Percentiles rank a stretch among this genome's conserved stretches.
These are phyloP conservation scores for Anthracocystis walkeri DNA, from an alignment of 1,284 basidiomycete genomes.

Conservation along the genomic window DNA sequence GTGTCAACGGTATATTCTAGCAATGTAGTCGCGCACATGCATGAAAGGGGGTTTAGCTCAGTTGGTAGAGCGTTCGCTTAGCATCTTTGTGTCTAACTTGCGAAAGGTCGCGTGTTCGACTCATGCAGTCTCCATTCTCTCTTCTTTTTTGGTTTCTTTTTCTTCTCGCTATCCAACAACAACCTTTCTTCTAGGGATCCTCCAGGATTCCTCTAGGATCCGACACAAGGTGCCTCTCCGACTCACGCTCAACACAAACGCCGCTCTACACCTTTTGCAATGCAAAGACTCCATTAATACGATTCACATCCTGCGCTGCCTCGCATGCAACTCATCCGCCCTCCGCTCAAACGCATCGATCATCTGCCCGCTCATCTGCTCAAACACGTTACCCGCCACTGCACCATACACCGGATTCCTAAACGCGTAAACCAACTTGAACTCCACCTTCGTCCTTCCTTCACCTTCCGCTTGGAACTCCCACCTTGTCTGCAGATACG, in stretches of 20 bases:
- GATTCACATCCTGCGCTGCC: neutral
- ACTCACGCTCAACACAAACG: neutral
- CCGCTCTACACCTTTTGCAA: neutral
- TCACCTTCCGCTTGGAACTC: conserved; percentile 51
- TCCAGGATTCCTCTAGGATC: neutral
- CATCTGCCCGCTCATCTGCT: conserved; percentile 87
- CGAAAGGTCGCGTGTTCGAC: conserved; percentile 60
- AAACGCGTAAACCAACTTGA: conserved; percentile 81
- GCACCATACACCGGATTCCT: conserved; percentile 86
- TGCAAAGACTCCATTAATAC: too few relatives aligned
- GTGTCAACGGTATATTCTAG: too few relatives aligned
- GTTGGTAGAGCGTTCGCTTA: conserved; percentile 62
- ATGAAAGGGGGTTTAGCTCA: conserved; percentile 53
- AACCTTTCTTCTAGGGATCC: neutral
- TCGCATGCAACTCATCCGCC: conserved; percentile 67
- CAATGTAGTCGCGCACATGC: too few relatives aligned
- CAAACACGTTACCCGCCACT: conserved; percentile 84
- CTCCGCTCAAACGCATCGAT: conserved; percentile 90
- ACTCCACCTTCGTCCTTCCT: conserved; percentile 47
- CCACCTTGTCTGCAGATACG: conserved; percentile 82
- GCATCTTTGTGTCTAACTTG: conserved; percentile 44
- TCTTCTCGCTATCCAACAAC: neutral
- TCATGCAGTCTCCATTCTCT: conserved; percentile 56
- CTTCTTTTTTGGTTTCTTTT: conserved; percentile 7
- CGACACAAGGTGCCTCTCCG: neutral